Evolutionary conservation across 2,329 filamentous ascomycete genomes (phyloP).

Genomic region (Arthrobotrys entomopaga): DNA sequence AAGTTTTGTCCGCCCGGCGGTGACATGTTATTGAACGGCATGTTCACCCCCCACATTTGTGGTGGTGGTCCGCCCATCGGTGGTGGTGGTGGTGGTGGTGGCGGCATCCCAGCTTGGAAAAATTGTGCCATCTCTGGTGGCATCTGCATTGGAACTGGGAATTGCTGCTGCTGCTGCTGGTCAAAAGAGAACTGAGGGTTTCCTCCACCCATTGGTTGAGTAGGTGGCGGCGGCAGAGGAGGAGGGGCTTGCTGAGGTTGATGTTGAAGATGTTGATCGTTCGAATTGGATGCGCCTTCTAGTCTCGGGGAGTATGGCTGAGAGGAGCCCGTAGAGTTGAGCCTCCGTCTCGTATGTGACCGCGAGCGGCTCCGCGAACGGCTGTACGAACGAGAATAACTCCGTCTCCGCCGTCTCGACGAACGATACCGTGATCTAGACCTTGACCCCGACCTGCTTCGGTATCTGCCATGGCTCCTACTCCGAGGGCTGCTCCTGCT

Average conservation of each 20-base stretch:
- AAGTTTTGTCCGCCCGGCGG: slow-evolving; percentile 25
- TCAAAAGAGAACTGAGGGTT: slow-evolving; percentile 44
- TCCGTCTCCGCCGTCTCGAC: slow-evolving; percentile 45
- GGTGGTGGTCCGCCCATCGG: slow-evolving; percentile 21
- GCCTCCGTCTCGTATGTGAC: slow-evolving; percentile 39
- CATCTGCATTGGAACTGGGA: slow-evolving; percentile 38
- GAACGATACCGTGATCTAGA: slow-evolving; percentile 43
- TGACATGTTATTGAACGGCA: slow-evolving; percentile 39
- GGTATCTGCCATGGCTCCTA: slow-evolving; percentile 28
- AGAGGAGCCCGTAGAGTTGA: slow-evolving; percentile 47
- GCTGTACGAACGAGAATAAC: slow-evolving; percentile 51
- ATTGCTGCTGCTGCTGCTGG: slow-evolving; percentile 40
- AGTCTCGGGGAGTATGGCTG: slow-evolving; percentile 40
- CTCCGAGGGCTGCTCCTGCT: slow-evolving; percentile 35
- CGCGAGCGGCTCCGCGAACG: slow-evolving; percentile 48
- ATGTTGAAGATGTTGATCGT: slow-evolving; percentile 14
- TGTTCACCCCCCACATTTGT: slow-evolving; percentile 32
- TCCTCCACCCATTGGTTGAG: slow-evolving; percentile 13
- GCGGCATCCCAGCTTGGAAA: slow-evolving; percentile 39
- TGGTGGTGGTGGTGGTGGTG: slow-evolving; percentile 32
- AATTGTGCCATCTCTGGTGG: slow-evolving; percentile 54
- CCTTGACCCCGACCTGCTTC: slow-evolving; percentile 38
- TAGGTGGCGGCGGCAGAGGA: slow-evolving; percentile 17
- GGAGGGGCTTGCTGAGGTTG: slow-evolving; percentile 25
- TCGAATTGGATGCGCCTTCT: slow-evolving; percentile 9